Evolutionary conservation across 129 eudicot species (phyloP), one percentile per base, ranked within the genome.

Genomic region (Ambrosia artemisiifolia): DNA sequence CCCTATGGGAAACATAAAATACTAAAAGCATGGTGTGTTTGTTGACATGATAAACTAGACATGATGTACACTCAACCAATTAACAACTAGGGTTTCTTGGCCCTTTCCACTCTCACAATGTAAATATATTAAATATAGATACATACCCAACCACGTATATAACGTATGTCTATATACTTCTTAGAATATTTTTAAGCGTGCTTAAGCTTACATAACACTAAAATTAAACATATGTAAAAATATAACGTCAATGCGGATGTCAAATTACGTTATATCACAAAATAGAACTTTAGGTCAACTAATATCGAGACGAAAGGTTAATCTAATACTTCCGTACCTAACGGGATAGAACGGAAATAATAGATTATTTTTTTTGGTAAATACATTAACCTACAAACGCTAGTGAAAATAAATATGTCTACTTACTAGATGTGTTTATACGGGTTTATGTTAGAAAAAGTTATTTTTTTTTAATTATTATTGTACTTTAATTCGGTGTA

Each of bases 171-270:
- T 9, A 59, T 46, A 71, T 1, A 48, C 49, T 33, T 19, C 50
- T 74, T 34, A 74, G 19, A 24, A 53, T 55, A 50, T 16, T 18
- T 63, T 74, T 42, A 74, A 55, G 78, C 78, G 71, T 74, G 78
- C 65, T 72, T 35, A 64, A 63, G 72, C 78, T 49, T 74, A 74
- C 78, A 64, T 35, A 74, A 48, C 20, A 7, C 19, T 12, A 48
- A 50, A 35, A 24, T 35, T 64, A 16, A 14, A 13, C 3, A 44
- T 51, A 0, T 14, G 78, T 51, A 20, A 38, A 74, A 63, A 19
- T 14, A 18, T 47, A 49, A 63, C 38, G 78, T 74, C 71, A 73
- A 73, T 62, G 20, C n/a, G 28, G 28, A 73, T 73, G 36, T 47
- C 17, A 34, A 35, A 63, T 47, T 33, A 48, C 3, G 34, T 47